Evolutionary conservation across 2,329 filamentous ascomycete genomes (phyloP), one percentile per base, ranked within the genome.

Genomic region (Thielaviopsis ethacetica): DNA sequence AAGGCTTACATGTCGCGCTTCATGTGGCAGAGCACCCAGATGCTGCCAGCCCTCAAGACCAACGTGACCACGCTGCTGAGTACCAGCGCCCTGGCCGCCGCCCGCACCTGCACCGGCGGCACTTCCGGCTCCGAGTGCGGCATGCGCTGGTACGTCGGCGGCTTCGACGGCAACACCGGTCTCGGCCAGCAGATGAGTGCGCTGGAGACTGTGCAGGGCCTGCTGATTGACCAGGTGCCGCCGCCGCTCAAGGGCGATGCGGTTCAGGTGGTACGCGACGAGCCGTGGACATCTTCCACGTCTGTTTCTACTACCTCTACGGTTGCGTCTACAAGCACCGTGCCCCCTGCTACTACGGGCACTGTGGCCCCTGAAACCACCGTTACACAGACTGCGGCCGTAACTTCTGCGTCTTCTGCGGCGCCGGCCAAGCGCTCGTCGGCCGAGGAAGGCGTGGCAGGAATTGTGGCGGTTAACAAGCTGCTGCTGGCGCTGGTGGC

Each of bases 1-100:
- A 88, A 88, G 70, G 83, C 76, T 51, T 84, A 83, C 67, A 73
- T 85, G 30, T 73, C 81, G 26, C 80, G 82, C 58, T 84, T 82
- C 71, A 78, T 85, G 72, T 83, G 77, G 70, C 74, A 77, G 53
- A 75, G 80, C 3, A 73, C 79, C 38, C 67, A 76, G 56, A 73
- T 84, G 70, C 73, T 81, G 61, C 80, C 83, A 10, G 75, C 75
- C 21, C 76, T 83, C 21, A 69, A 70, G 2, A 58, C 69, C 3
- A 69, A 72, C 4, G 73, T 85, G 53, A 70, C 73, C 55, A 66
- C 68, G 2, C 69, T 78, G 53, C 73, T 86, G 50, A 67, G 71
- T 5, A 67, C 75, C 1, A 79, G 79, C 1, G 79, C 81, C 38
- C 62, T 70, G 26, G 82, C 80, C 0, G 83, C 82, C 2, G 80